phyloP scores from a whole-genome alignment of 306 rosid species.

The Gynostemma pentaphyllum region DNA sequence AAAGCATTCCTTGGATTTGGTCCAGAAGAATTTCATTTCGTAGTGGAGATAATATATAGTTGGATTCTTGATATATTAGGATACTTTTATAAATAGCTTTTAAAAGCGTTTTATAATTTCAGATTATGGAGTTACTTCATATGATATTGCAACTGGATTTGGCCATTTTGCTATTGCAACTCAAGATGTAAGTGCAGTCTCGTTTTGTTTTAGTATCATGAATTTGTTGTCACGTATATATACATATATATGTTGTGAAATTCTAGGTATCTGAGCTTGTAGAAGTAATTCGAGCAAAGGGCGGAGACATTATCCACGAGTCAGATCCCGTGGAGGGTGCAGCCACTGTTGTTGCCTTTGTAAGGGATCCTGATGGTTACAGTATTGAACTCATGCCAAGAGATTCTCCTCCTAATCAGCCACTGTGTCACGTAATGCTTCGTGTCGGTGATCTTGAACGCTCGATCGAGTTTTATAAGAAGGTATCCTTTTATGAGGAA shows the following conservation, averaged over 20 bases:
- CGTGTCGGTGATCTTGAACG: conserved; percentile 92
- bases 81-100: too few relatives aligned
- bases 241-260: conserved; percentile 6
- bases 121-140: conserved; percentile 79
- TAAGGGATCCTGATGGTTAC: conserved; percentile 94
- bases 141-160: conserved; percentile 87
- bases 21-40: conserved; percentile 63
- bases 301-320: conserved; percentile 71
- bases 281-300: conserved; percentile 56
- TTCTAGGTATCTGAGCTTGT: conserved; percentile 71
- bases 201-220: neutral
- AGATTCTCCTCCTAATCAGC: conserved; percentile 64
- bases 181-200: conserved; percentile 53
- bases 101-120: too few relatives aligned
- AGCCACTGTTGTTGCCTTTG: conserved; percentile 53
- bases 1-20: conserved; percentile 94
- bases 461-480: conserved; percentile 78
- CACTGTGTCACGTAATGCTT: conserved; percentile 92
- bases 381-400: conserved; percentile 71
- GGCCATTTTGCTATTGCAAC: conserved; percentile 88
- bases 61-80: conserved; percentile 23
- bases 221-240: neutral
- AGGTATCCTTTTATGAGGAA: conserved; percentile 29
- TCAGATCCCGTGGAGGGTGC: conserved; percentile 93
- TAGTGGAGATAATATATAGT: conserved; percentile 86